These are phyloP conservation scores for Fusarium hostae DNA, from an alignment of 2,329 filamentous ascomycete species.

Conservation along the genomic window DNA sequence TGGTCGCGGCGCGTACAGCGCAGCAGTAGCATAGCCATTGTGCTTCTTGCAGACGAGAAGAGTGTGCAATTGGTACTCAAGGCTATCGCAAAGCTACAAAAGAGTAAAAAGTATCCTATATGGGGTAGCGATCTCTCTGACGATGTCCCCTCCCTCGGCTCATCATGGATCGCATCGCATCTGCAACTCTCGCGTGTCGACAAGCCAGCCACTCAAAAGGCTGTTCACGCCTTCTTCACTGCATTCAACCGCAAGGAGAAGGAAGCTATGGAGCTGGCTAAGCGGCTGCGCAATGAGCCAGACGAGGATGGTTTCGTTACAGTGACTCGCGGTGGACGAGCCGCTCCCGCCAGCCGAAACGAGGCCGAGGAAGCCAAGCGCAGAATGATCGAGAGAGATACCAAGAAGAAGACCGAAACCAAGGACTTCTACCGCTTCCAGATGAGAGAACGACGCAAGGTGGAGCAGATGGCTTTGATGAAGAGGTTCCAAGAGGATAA, in stretches of 20 bases:
- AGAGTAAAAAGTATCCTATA: slow-evolving; percentile 68
- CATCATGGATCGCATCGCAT: slow-evolving; percentile 70
- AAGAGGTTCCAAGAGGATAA: slow-evolving; percentile 80
- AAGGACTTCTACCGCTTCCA: slow-evolving; percentile 89
- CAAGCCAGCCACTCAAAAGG: slow-evolving; percentile 71
- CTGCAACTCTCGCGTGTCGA: slow-evolving; percentile 78
- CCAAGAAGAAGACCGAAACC: slow-evolving; percentile 70
- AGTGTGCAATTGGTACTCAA: slow-evolving; percentile 82
- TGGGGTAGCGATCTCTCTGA: slow-evolving; percentile 75
- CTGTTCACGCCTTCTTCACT: slow-evolving; percentile 87
- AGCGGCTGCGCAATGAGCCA: slow-evolving; percentile 77
- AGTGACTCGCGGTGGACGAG: slow-evolving; percentile 81
- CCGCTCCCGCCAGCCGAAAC: slow-evolving; percentile 77
- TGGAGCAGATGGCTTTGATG: slow-evolving; percentile 74
- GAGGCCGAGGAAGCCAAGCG: slow-evolving; percentile 71
- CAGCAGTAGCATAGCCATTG: slow-evolving; percentile 83
- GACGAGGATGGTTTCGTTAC: slow-evolving; percentile 97
- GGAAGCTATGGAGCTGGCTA: slow-evolving; percentile 70
- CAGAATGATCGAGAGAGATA: slow-evolving; percentile 71
- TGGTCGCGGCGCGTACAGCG: slow-evolving; percentile 78
- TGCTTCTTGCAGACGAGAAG: slow-evolving; percentile 84
- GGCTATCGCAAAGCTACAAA: slow-evolving; percentile 72
- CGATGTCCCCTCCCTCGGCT: slow-evolving; percentile 68
- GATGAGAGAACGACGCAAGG: slow-evolving; percentile 80
- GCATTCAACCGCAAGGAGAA: slow-evolving; percentile 79